Base-by-base conservation (phyloP, 2,329 filamentous ascomycete genomes). In the Cytospora schulzeri region DNA sequence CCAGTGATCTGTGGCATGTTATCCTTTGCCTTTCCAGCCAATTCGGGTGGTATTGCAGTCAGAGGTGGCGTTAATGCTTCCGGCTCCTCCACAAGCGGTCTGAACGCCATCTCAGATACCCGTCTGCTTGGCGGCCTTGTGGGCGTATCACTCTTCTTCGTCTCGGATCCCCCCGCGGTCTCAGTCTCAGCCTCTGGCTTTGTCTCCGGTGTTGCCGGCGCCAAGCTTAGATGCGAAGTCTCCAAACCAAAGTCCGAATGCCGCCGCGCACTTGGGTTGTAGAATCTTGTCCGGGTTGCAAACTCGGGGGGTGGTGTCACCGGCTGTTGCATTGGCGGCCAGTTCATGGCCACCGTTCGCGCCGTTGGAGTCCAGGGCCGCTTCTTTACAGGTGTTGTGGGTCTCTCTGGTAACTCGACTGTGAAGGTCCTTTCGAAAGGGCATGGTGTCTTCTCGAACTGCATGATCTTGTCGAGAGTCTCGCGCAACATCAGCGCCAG, bases 401-500 rank as follows among this genome's bases (percentile, higher is more conserved):
- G 88, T 63, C 84, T 81, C 70, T 91, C 87, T 0, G 91, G 91
- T 22, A 95, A 78, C 58, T 89, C 84, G 14, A 94, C 87, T 0
- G 86, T 88, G 70, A 96, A 96, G 3, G 85, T 84, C 66, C 92
- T 84, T 71, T 88, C 84, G 74, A 97, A 97, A 0, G 93, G 93
- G 74, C 93, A 97, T 53, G 88, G 85, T 0, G 93, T 97, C 72
- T 91, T 91, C 76, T 97, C 93, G 72, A 95, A 97, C 68, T 90
- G 88, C 54, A 97, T 80, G 17, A 96, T 86, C 67, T 88, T 87
- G 60, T 83, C 84, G 31, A 97, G 77, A 11, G 92, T 88, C 14
- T 80, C 79, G 71, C 91, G 91, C 68, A 97, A 80, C 41, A 88
- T 82, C 61, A 85, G 82, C 5, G 91, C 87, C 69, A 86, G 84